Percentiles rank a stretch among this genome's conserved stretches.
Conservation (phyloP, 2,329 filamentous ascomycete species). For the Penicillium sp. region DNA sequence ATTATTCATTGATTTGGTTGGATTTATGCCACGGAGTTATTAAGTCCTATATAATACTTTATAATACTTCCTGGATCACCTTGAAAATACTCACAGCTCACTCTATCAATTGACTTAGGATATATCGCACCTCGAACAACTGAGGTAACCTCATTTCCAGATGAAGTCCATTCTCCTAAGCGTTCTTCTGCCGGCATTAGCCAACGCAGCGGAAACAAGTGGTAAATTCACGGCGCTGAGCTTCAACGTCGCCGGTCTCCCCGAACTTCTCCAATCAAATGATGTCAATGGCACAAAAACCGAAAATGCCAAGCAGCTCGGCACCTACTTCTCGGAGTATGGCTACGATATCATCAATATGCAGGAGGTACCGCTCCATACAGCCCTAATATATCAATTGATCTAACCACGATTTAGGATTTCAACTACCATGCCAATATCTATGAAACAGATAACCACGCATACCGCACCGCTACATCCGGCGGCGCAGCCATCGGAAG, state of each 20-base stretch:
- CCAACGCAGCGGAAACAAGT: conserved; percentile 25
- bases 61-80: not conserved
- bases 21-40: too few relatives aligned
- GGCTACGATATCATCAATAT: conserved; percentile 63
- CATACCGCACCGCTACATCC: conserved; percentile 62
- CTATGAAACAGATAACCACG: conserved; percentile 53
- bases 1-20: not conserved
- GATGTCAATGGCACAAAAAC: conserved; percentile 63
- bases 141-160: not conserved
- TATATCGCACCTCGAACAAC: not conserved
- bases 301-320: conserved; percentile 58
- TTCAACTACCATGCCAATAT: conserved; percentile 68
- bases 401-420: conserved; percentile 42
- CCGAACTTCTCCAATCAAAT: conserved; percentile 55
- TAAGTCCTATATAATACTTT: not conserved
- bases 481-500: conserved; percentile 64
- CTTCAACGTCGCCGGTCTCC: conserved; percentile 63
- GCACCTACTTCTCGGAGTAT: conserved; percentile 56
- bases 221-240: conserved; percentile 55
- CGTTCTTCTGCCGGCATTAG: conserved; percentile 6
- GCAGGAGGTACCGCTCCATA: conserved; percentile 53
- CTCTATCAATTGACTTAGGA: not conserved
- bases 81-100: not conserved
- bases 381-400: not conserved
- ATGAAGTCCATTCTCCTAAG: conserved; percentile 10